Base-by-base conservation (phyloP, 805 yeast genomes). In the Teunomyces barrocoloradensis region DNA sequence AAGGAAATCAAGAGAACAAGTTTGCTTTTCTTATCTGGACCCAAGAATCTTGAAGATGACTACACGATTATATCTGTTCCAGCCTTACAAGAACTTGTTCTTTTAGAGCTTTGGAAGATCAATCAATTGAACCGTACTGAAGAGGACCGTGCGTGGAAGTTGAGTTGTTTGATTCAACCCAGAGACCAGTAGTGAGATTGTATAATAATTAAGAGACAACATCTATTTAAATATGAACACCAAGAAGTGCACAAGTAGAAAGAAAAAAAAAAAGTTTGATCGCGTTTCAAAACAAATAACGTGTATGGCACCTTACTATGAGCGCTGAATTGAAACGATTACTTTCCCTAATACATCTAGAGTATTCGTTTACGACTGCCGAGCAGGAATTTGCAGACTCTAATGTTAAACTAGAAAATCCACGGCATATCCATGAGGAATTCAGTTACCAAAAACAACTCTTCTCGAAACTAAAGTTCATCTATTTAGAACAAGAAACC, bases 41-140 rank as follows among this genome's bases (percentile, higher is more conserved):
- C 49, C 10, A 55, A 53, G 37, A 50, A 50, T 33, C 48, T 44
- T 15, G 59, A 54, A 7, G 53, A 57, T 32, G 75, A 72, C 28
- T 72, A 66, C 51, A 55, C 58, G 15, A 72, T 73, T 34, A 71
- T 61, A 53, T 72, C 68, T 37, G 73, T 59, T 56, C 74, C 77
- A 13, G 61, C 68, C 9, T 65, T 79, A 49, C 83, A 79, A 56
- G 84, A 87, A 57, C 75, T 84, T 53, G 76, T 85, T 9, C 60
- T 87, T 40, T 66, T 82, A 36, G 92, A 87, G 57, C 72, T 85
- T 25, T 82, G 90, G 89, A 79, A 84, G 52, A 83, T 85, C 11
- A 73, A 80, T 49, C 86, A 80, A 53, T 66, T 82, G 48, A 82
- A 82, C 60, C 63, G 74, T 48, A 68, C 74, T 33, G 86, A 84